These are phyloP conservation scores for Teratosphaeria gauchensis DNA, from an alignment of 2,329 filamentous ascomycete genomes.

Conservation along the genomic window DNA sequence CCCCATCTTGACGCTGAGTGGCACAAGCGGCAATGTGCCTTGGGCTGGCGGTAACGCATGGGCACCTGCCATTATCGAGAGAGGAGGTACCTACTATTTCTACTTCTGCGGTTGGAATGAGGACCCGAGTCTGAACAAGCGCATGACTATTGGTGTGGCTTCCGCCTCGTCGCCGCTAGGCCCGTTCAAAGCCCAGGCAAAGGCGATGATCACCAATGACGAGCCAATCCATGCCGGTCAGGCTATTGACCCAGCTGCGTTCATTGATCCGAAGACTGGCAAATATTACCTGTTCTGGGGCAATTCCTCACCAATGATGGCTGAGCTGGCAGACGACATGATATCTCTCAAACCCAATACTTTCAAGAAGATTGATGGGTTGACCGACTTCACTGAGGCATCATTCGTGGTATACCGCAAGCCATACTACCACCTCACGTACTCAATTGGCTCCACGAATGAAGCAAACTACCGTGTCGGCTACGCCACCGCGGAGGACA, in stretches of 20 bases:
- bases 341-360: constrained; percentile 33
- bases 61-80: constrained; percentile 20
- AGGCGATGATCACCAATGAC: constrained; percentile 20
- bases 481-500: constrained; percentile 14
- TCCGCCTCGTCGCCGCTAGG: constrained; percentile 15
- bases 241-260: constrained; percentile 20
- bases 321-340: constrained; percentile 40
- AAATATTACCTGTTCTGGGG: constrained; percentile 24
- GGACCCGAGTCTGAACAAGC: constrained; percentile 11
- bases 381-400: constrained; percentile 37
- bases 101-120: constrained; percentile 23
- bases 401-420: constrained; percentile 37
- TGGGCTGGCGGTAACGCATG: constrained; percentile 31
- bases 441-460: constrained; percentile 40
- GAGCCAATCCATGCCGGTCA: constrained; percentile 16
- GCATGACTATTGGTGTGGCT: constrained; percentile 22
- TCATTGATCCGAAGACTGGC: constrained; percentile 15
- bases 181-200: constrained; percentile 17
- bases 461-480: constrained; percentile 40
- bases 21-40: constrained; percentile 33
- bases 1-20: constrained; percentile 38
- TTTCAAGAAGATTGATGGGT: constrained; percentile 25
- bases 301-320: constrained; percentile 34
- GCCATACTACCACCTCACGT: constrained; percentile 40
- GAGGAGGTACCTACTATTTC: constrained; percentile 21